Base-by-base conservation (phyloP, 2,329 filamentous ascomycete species). In the Microascus cirrosus region DNA sequence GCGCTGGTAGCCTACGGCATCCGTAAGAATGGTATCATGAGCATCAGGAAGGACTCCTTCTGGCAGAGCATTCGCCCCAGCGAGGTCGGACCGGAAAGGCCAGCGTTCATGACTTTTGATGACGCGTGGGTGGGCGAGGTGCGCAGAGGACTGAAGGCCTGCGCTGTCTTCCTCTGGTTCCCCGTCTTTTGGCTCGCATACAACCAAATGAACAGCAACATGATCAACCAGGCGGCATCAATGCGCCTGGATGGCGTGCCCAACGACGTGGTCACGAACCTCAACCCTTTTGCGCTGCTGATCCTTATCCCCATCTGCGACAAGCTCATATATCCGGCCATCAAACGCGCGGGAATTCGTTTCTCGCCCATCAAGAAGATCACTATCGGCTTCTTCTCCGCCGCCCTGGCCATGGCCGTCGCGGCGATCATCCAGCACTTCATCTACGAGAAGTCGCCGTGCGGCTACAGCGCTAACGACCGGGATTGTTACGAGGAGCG, bases 341-440 rank as follows among this genome's bases (percentile, higher is more conserved):
- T 91, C 53, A 81, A 84, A 64, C 83, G 80, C 63, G 66, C 74
- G n/a, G 80, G 79, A 60, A 79, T 90, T 66, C 77, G 77, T 59
- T 87, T 90, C 71, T 85, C 80, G 0, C 89, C 87, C n/a, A 85
- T 90, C 71, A 89, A 84, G 72, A 85, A 84, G 71, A 90, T 92
- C 65, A 78, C 85, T 0, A 72, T 79, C 8, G 88, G 87, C 32
- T 90, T 90, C 75, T 75, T 83, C 59, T 73, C 82, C 32, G 85
- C 80, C 42, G 77, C 82, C 1, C 65, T 80, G 20, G 81, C 86
- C 58, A 84, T 84, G 80, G 65, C 80, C 53, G 78, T 74, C 69
- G 77, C 81, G 2, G 72, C 74, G 54, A 74, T 83, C 22, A 69
- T 78, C 36, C 79, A 82, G 65, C 69, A 80, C 68, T 83, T 80